Base-by-base conservation (phyloP, 1,284 basidiomycete species). In the Ustilago nuda region DNA sequence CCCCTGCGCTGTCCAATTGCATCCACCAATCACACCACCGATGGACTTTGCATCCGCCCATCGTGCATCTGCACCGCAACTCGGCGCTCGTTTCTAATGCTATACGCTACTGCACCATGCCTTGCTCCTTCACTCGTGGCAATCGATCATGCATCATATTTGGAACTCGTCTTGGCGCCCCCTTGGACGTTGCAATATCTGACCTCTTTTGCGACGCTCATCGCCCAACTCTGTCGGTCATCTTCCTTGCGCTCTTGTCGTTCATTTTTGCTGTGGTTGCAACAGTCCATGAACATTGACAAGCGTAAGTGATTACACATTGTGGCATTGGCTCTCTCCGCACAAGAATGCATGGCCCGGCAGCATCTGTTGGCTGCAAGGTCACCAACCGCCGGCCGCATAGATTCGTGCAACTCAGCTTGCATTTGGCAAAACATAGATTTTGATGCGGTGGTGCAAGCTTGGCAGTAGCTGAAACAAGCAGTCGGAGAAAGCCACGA, bases 221-320 rank as follows among this genome's bases (percentile, higher is more conserved):
- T 15, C 11, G 17, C 36, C 41, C 27, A 9, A 8, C 8, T 7
- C 12, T 19, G 37, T 30, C 23, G 15, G 17, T 8, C 17, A 33
- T 19, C 39, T 30, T 3, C 37, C 51, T 43, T 39, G 36, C 65
- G 59, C 30, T 39, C 32, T 2, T 35, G 53, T 64, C 70, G n/a
- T 48, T 72, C 56, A 30, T 37, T 19, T 37, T 4, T 23, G 51
- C 65, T 64, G 70, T 57, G 32, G 2, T 15, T 15, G 17, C 63
- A 60, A 78, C 74, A 81, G 79, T 71, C 78, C 41, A 74, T 78
- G 62, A 82, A 82, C 71, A 72, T 82, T 51, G 80, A 82, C 78
- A 82, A 82, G 73, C 79, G 79, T 81, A 57, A 65, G 79, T 81
- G 19, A 23, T 17, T 37, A 50, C 13, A 39, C 17, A 45, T 45